Base-by-base conservation (phyloP, 768 basidiomycete genomes). In the Calocybe gangraenosa region DNA sequence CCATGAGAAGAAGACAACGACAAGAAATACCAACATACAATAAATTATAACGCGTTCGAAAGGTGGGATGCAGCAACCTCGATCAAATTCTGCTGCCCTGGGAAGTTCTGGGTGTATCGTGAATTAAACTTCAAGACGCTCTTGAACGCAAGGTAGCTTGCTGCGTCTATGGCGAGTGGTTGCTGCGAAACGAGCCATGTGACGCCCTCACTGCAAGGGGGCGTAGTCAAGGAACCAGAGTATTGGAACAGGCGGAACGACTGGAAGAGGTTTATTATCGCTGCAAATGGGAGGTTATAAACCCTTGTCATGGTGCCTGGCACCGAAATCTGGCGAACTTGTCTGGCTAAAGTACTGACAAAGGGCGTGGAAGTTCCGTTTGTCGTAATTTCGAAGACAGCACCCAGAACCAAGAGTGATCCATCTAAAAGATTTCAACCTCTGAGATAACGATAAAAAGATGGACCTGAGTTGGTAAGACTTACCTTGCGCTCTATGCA, bases 201-300 rank as follows among this genome's bases (percentile, higher is more conserved):
- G 25, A 49, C 25, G 28, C 43, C 48, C 23, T 49, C 43, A 13
- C 31, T 45, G 43, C 48, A 49, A 9, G 48, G 48, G 18, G 48
- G 48, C 32, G 48, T 49, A 6, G 48, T 49, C 38, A 49, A 37
- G 7, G 48, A 49, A 15, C 48, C 48, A 8, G 20, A 20, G 20
- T 49, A 49, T 11, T 45, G 39, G n/a, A n/a, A 44, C 25, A 49
- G 21, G 2, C 37, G 42, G 3, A 3, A 7, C 2, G 22, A 35
- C 33, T 38, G 36, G 36, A 42, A 43, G 17, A 33, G 19, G 30
- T 22, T 18, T 28, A 43, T 32, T 11, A 48, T 8, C 33, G 37
- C 35, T 5, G 13, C 14, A 8, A 25, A 1, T 7, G 9, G 11
- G 42, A 48, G 17, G 21, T 9, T 10, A 10, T 22, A 9, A 1